These are phyloP conservation scores for Sugiyamaella boreocaroliniensis DNA, from an alignment of 805 yeast genomes.

Conservation along the genomic window DNA sequence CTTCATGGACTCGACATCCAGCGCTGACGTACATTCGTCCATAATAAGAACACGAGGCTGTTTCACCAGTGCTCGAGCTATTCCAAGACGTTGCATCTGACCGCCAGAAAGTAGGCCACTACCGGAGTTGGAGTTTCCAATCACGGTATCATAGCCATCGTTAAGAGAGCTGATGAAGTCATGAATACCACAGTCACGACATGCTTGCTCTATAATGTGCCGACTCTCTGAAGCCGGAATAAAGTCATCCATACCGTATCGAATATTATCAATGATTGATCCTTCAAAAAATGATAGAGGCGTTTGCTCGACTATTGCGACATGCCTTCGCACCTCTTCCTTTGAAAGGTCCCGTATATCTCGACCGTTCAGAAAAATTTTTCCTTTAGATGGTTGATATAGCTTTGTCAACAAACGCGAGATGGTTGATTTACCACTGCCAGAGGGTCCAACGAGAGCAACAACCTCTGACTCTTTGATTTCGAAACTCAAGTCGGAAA, in stretches of 20 bases:
- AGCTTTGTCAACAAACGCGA: constrained; percentile 50
- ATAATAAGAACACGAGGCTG: constrained; percentile 57
- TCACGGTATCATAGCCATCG: constrained; percentile 49
- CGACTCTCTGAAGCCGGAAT: background rate
- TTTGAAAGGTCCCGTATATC: constrained; percentile 44
- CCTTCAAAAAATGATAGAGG: constrained; percentile 64
- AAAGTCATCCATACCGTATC: constrained; percentile 38
- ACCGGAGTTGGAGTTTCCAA: constrained; percentile 43
- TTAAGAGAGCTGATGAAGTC: constrained; percentile 51
- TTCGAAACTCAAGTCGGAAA: constrained; percentile 39
- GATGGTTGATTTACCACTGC: constrained; percentile 86
- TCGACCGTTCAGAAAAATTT: constrained; percentile 40
- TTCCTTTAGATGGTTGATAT: constrained; percentile 36
- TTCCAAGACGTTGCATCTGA: constrained; percentile 76
- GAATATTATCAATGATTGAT: constrained; percentile 60
- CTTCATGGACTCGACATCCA: constrained; percentile 59
- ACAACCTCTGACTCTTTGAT: constrained; percentile 45
- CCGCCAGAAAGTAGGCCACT: constrained; percentile 67
- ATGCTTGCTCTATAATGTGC: constrained; percentile 31
- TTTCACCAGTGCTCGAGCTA: constrained; percentile 73
- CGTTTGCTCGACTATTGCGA: constrained; percentile 71
- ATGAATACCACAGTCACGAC: constrained; percentile 43
- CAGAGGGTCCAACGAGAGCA: constrained; percentile 80
- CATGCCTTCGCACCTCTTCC: constrained; percentile 42
- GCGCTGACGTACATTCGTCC: constrained; percentile 87